Base-by-base conservation (phyloP, 306 rosid genomes). In the Malus orientalis region DNA sequence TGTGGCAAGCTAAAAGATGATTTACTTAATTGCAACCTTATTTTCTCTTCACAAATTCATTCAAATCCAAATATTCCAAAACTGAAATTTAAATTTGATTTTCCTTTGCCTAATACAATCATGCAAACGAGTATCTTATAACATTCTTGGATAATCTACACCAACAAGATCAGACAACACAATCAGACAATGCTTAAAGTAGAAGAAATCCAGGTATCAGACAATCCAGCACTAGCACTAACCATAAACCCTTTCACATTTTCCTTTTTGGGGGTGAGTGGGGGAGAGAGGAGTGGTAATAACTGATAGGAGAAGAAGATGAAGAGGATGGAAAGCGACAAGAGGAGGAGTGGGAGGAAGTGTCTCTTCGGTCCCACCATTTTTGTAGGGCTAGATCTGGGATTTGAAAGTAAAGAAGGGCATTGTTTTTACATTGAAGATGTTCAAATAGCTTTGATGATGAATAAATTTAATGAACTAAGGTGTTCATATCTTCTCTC, bases 221-320 rank as follows among this genome's bases (percentile, higher is more conserved):
- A 25, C 27, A 8, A 47, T 63, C 20, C 70, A 65, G 45, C n/a
- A 10, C 70, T 14, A 11, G 8, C 1, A 12, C 62, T 42, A 61
- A 44, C 45, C 16, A 38, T 19, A 36, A 19, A 32, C 70, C 49
- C 16, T 10, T 66, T 66, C 4, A 19, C 47, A 66, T 36, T 30
- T 63, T 30, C 18, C 18, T 63, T 15, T n/a, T 38, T 5, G 81
- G 53, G 76, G 62, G 62, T 76, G 44, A 55, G 29, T 36, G 47
- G 69, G 70, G 32, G 30, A 72, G 61, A 69, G 74, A 45, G 58
- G 80, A 53, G 82, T 67, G 73, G 84, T 55, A 59, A 12, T 23
- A 5, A 4, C n/a, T n/a, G n/a, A n/a, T n/a, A n/a, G n/a, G n/a
- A n/a, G n/a, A n/a, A n/a, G n/a, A n/a, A n/a, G n/a, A n/a, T n/a